Evolutionary conservation across 1,139 yeast species (phyloP), one percentile per base, ranked within the genome.

Genomic region (Tardiomyces digboiensis): DNA sequence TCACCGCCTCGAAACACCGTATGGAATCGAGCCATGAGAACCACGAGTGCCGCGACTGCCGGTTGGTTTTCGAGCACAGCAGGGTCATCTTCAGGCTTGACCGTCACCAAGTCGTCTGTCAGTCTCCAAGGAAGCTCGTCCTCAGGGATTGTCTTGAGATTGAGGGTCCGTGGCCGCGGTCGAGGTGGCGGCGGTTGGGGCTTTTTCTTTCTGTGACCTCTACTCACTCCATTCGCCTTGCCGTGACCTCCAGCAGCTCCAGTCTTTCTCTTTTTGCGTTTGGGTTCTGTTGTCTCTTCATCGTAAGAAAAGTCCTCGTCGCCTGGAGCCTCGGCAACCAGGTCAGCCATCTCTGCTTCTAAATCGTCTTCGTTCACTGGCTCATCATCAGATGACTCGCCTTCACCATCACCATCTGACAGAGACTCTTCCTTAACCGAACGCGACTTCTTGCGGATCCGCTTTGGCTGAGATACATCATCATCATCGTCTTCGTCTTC

Each of bases 1-100:
- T 59, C 59, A n/a, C 62, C 52, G 18, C 63, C 70, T 7, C 50
- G 53, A 44, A 65, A 66, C 14, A 61, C 48, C 6, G 56, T 54
- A 20, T 57, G 46, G 48, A 67, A 68, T 21, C 58, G 55, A 3
- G 59, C 52, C 18, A 60, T 58, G 44, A 67, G 62, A 49, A 61
- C 54, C 16, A 66, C 65, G 14, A 63, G 36, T 41, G 58, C 56
- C n/a, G 66, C 65, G 6, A 60, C 50, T 20, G 51, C 55, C 2
- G 64, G 61, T 29, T 50, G 44, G 46, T 56, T 46, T 40, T 49
- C 53, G 12, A 56, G 47, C 2, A 45, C 38, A 8, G 26, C 5
- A 8, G 33, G 5, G 10, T 26, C 33, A 8, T 26, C 33, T n/a
- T 16, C 33, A n/a, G 12, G 16, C 33, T 26, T 26, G 33, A 16